Evolutionary conservation across 2,329 filamentous ascomycete species (phyloP), one percentile per base, ranked within the genome.

Genomic region (Paradendryphiella salina): DNA sequence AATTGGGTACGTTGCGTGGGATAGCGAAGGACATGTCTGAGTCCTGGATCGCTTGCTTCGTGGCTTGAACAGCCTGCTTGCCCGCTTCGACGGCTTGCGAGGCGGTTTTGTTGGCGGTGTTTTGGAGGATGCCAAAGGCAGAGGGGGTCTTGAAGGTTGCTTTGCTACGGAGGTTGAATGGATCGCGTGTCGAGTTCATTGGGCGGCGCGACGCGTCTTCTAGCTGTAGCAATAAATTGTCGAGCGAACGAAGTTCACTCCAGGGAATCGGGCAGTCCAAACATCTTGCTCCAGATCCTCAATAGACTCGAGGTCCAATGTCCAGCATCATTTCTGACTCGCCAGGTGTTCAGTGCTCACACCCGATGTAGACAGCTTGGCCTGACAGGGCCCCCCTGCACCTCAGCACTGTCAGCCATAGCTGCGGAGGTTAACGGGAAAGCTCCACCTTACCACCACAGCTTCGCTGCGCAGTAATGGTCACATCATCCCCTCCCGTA

Each of bases 121-220:
- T 60, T 26, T 72, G 68, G 43, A 73, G 63, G 45, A 70, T 56
- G 17, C 60, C 50, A 44, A 71, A 58, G 46, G 69, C 65, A 23
- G 68, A 60, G 14, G 64, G 59, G 38, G 67, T 49, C 40, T 67
- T 57, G 51, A 56, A 57, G 9, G 62, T 57, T 50, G 67, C 58
- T 61, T 62, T 64, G 54, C 57, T 65, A 60, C 75, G 75, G 56
- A 77, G 63, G 61, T 73, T 75, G 71, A 78, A 77, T 11, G 76
- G 74, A 61, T 77, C 76, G 59, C 76, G 69, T 56, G 60, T 60
- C 59, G 71, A 75, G 71, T 76, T 74, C 75, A 77, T 77, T 34
- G 47, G 54, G 35, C 50, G 33, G 45, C 37, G 42, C 38, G 39
- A 56, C 53, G 53, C 50, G 53, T 46, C 41, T 33, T 41, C 14